A percentile compares a stretch with the other conserved stretches of the same genome.
Conservation (phyloP, 129 eudicot species). For the Flaveria robusta region DNA sequence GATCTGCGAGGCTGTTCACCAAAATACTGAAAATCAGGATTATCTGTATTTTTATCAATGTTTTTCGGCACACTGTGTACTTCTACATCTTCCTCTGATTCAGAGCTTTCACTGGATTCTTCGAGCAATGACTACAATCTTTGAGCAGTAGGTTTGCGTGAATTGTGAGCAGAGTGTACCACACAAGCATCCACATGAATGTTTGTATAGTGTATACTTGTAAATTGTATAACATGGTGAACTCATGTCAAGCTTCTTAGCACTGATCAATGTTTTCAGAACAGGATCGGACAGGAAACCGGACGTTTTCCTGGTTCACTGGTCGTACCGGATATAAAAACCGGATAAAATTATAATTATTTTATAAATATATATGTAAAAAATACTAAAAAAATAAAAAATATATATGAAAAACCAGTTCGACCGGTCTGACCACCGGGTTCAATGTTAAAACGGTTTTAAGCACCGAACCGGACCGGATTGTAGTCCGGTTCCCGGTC, state of each 20-base stretch:
- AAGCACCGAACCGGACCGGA: too few species aligned
- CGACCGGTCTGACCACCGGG: too few species aligned
- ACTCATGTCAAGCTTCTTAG: not conserved
- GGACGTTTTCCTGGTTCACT: too few species aligned
- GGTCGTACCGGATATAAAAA: too few species aligned
- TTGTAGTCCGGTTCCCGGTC: too few species aligned
- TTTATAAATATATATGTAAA: too few species aligned
- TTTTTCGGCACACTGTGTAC: conserved; percentile 32
- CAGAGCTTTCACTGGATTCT: conserved; percentile 60
- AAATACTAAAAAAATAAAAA: too few species aligned
- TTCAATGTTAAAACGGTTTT: too few species aligned
- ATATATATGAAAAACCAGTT: too few species aligned
- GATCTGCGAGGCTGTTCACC: conserved; percentile 54
- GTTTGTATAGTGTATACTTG: not conserved
- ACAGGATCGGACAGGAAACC: too few species aligned
- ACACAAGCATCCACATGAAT: not conserved
- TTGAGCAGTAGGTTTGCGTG: not conserved
- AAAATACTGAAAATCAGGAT: conserved; percentile 24
- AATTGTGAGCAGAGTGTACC: not conserved
- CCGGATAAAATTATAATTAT: too few species aligned
- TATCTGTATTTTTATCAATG: conserved; percentile 12
- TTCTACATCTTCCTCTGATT: conserved; percentile 37
- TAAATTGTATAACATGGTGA: not conserved
- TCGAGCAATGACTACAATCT: conserved; percentile 16
- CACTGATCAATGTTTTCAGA: too few species aligned